These are phyloP conservation scores for Globisporangium spiculum DNA, from an alignment of 352 stramenopile genomes.

Conservation along the genomic window DNA sequence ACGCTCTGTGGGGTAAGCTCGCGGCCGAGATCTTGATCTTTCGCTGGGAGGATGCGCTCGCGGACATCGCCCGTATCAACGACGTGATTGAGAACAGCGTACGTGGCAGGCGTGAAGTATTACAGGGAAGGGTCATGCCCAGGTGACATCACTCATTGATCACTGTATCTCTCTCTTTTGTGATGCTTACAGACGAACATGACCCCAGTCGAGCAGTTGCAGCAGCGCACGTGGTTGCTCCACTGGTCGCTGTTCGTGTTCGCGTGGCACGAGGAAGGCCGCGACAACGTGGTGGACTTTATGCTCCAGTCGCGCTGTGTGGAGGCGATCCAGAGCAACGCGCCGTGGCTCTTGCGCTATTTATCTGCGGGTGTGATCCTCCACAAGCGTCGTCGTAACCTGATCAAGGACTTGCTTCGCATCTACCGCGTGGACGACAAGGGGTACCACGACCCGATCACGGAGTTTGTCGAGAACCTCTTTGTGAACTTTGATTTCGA, in stretches of 20 bases:
- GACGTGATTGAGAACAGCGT: constrained; percentile 92
- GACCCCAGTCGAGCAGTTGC: constrained; percentile 91
- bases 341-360: constrained; percentile 96
- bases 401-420: constrained; percentile 95
- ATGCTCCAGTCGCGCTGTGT: constrained; percentile 92
- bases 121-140: background rate
- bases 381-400: constrained; percentile 92
- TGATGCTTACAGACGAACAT: constrained; percentile 44
- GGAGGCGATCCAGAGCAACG: constrained; percentile 98
- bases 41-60: constrained; percentile 94
- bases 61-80: constrained; percentile 93
- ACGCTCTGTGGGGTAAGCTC: constrained; percentile 95
- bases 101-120: constrained; percentile 24
- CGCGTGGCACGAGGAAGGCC: constrained; percentile 90
- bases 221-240: constrained; percentile 97
- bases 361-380: constrained; percentile 97
- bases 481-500: constrained; percentile 99
- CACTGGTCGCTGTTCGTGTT: constrained; percentile 98
- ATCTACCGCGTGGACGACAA: constrained; percentile 92
- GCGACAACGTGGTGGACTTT: constrained; percentile 97
- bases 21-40: constrained; percentile 96
- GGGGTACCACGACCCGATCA: constrained; percentile 77
- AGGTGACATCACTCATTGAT: background rate
- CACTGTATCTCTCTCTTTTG: background rate
- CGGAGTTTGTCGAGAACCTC: constrained; percentile 97